A percentile compares a stretch with the other conserved stretches of the same genome.
phyloP scores from a whole-genome alignment of 768 basidiomycete genomes.

The Lentinula sp. region DNA sequence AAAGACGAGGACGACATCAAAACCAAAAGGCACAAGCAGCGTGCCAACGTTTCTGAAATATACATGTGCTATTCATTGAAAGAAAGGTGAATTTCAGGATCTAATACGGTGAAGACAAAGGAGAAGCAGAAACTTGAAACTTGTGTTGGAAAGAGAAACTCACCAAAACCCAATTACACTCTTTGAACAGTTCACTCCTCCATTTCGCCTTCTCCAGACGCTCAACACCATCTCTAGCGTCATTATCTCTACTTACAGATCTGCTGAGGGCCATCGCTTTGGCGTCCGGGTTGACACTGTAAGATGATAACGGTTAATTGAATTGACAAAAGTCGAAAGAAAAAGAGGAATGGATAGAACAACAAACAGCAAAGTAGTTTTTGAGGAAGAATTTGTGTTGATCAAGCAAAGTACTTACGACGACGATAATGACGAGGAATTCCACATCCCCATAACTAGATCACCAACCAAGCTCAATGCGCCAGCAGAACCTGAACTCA shows the following conservation, averaged over 20 bases:
- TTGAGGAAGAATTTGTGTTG: not conserved
- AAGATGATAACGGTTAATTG: not conserved
- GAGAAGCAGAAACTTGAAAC: not conserved
- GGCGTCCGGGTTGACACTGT: not conserved
- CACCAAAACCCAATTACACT: slow-evolving; percentile 88
- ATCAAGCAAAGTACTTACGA: not conserved
- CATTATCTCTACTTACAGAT: not conserved
- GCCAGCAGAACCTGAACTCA: not conserved
- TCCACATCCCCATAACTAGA: not conserved
- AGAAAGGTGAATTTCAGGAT: too few relatives aligned
- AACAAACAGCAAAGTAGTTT: too few relatives aligned
- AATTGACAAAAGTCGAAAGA: not conserved
- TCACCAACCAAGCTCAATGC: not conserved
- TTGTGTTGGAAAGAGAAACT: slow-evolving; percentile 19
- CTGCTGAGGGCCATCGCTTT: not conserved
- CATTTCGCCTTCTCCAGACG: not conserved
- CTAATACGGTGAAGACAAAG: not conserved
- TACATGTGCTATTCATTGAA: too few relatives aligned
- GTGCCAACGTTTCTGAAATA: too few relatives aligned
- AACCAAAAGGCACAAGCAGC: too few relatives aligned
- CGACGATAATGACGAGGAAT: not conserved
- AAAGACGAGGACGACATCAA: too few relatives aligned
- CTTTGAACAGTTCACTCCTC: not conserved
- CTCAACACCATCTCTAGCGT: not conserved
- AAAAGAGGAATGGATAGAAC: not conserved